Conservation (phyloP, 192 early-diverging fungal genomes). For the Entophlyctis helioformis region DNA sequence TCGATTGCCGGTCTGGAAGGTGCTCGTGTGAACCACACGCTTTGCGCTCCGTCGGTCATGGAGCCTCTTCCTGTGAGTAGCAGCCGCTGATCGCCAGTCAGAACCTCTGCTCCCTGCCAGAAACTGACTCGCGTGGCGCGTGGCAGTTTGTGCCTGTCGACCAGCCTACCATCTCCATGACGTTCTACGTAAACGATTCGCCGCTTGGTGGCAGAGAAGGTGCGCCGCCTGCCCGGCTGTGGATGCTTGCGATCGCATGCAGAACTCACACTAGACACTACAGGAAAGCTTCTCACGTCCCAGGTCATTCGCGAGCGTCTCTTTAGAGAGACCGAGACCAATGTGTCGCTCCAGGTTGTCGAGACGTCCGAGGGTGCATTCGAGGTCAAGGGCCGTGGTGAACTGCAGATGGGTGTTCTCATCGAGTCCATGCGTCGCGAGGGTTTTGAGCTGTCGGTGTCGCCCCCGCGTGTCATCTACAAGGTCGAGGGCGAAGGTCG, state of each 20-base stretch:
- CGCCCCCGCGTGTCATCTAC: conserved; percentile 70
- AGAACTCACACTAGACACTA: background rate
- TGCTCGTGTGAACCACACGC: conserved; percentile 69
- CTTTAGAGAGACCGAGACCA: conserved; percentile 65
- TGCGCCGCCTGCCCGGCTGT: background rate
- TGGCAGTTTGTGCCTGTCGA: conserved; percentile 58
- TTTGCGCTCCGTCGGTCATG: conserved; percentile 45
- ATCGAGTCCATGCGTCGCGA: conserved; percentile 86
- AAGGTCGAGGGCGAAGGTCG: conserved; percentile 33
- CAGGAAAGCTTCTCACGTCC: conserved; percentile 53
- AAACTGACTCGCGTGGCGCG: background rate
- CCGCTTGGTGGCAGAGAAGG: conserved; percentile 74
- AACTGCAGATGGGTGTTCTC: conserved; percentile 75
- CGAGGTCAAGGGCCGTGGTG: conserved; percentile 80
- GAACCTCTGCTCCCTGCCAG: too few species aligned
- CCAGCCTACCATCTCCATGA: conserved; percentile 76
- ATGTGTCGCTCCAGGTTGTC: conserved; percentile 65
- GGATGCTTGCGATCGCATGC: background rate
- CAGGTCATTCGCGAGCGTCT: conserved; percentile 67
- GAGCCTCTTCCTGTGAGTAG: conserved; percentile 43
- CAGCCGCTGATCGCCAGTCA: too few species aligned
- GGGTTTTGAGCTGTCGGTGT: conserved; percentile 74
- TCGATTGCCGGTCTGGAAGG: conserved; percentile 63
- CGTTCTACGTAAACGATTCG: conserved; percentile 78
- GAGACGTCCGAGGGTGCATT: conserved; percentile 58